Evolutionary conservation across 257 asterid genomes (phyloP).

Genomic region (Cruciata laevipes): DNA sequence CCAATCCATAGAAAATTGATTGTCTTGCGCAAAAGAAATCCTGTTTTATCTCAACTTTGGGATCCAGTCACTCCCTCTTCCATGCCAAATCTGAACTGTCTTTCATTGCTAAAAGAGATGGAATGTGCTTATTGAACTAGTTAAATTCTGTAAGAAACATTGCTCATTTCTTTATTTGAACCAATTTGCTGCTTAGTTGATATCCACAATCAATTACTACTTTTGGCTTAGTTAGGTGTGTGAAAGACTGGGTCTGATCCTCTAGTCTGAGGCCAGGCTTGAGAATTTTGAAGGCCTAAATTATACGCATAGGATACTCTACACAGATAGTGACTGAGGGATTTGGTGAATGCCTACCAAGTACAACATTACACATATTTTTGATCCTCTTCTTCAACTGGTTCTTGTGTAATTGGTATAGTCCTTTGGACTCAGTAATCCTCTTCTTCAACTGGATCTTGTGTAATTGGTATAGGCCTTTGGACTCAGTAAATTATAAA

Average conservation of each 20-base stretch:
- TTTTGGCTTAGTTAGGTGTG: background rate
- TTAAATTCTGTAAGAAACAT: too few species aligned
- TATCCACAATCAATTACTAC: background rate
- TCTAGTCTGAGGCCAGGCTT: background rate
- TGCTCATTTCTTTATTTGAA: background rate
- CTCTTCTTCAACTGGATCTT: background rate
- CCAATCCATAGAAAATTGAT: background rate
- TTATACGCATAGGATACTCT: background rate
- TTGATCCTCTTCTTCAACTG: background rate
- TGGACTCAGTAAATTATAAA: background rate
- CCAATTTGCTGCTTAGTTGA: background rate
- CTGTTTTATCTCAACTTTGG: background rate
- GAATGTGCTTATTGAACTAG: background rate
- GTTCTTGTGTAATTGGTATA: background rate
- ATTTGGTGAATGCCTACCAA: background rate
- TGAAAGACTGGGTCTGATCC: background rate
- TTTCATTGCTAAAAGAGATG: background rate
- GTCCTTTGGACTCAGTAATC: background rate
- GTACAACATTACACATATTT: background rate
- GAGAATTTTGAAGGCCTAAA: background rate
- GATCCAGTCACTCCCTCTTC: background rate
- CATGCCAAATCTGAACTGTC: background rate
- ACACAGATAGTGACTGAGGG: background rate
- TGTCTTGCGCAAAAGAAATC: background rate
- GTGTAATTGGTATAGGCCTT: background rate